Conservation (phyloP, 2,329 filamentous ascomycete species). For the Juglanconis oblonga region DNA sequence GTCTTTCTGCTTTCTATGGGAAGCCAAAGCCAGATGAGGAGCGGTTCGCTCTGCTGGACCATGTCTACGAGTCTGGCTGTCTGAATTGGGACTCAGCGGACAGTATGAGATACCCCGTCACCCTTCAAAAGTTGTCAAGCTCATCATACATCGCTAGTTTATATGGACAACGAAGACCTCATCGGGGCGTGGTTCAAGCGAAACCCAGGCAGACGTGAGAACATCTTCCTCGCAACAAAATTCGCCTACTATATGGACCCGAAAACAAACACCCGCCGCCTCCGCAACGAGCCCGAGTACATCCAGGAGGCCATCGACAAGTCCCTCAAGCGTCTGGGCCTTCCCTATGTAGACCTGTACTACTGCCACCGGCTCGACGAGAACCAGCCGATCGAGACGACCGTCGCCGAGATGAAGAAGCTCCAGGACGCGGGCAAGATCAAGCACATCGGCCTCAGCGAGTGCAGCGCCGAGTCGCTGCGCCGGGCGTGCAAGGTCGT, state of each 20-base stretch:
- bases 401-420: slow-evolving; percentile 40
- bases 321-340: slow-evolving; percentile 37
- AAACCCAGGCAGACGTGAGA: slow-evolving; percentile 36
- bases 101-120: slow-evolving; percentile 5
- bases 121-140: not conserved
- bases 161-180: slow-evolving; percentile 45
- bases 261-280: slow-evolving; percentile 6
- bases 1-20: slow-evolving; percentile 37
- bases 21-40: slow-evolving; percentile 34
- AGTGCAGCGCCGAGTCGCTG: slow-evolving; percentile 46
- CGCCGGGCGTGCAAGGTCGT: slow-evolving; percentile 46
- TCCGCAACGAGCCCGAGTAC: slow-evolving; percentile 39
- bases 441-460: slow-evolving; percentile 48
- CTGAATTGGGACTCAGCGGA: slow-evolving; percentile 42
- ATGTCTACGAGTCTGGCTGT: slow-evolving; percentile 39
- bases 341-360: slow-evolving; percentile 45
- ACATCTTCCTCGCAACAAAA: slow-evolving; percentile 53
- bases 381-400: slow-evolving; percentile 44
- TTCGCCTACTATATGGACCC: slow-evolving; percentile 36
- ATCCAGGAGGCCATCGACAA: slow-evolving; percentile 36
- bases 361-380: slow-evolving; percentile 43
- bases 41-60: slow-evolving; percentile 41
- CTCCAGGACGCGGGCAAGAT: slow-evolving; percentile 51
- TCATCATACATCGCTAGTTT: slow-evolving; percentile 24
- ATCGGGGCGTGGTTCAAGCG: slow-evolving; percentile 46